Base-by-base conservation (phyloP, 2,329 filamentous ascomycete species). In the Aphanocladium album region DNA sequence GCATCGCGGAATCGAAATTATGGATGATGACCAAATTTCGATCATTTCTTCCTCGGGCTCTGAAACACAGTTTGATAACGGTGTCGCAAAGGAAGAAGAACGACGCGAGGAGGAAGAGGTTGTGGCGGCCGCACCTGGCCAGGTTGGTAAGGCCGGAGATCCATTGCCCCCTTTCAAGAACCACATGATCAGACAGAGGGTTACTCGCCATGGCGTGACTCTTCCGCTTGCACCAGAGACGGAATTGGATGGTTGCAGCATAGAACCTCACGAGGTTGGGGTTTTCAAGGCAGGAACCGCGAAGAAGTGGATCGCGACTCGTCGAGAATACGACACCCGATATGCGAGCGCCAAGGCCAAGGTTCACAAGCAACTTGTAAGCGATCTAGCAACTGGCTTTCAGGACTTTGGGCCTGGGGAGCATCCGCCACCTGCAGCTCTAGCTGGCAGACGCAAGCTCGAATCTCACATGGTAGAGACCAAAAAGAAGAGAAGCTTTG, bases 111-210 rank as follows among this genome's bases (percentile, higher is more conserved):
- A 67, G 16, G 9, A 45, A 14, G 53, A 45, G 16, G 17, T 14
- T 19, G 7, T 30, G 1, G 23, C 19, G 17, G 21, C 47, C 21
- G 61, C 61, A 33, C 54, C 57, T 41, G 70, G 69, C 2, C 69
- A 80, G n/a, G 83, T 97, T 8, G 93, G 93, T n/a, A 91, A 84
- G 70, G 92, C 93, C 2, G 93, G 93, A 1, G 92, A 96, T 67
- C 84, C 90, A 4, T 76, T 97, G 1, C 93, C 92, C 0, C 76
- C 82, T 0, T 98, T 97, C 73, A 82, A 85, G 57, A 80, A 89
- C 62, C 88, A 96, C 72, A 97, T 98, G 93, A 93, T 99, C 63
- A 88, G 95, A 9, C 92, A 99, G 72, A 82, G 89, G 30, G 87
- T 98, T 21, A 89, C 90, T 63, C 81, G 89, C 1, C 86, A 93